Base-by-base conservation (phyloP, 208 protist genomes). In the Acanthamoeba triangularis region DNA sequence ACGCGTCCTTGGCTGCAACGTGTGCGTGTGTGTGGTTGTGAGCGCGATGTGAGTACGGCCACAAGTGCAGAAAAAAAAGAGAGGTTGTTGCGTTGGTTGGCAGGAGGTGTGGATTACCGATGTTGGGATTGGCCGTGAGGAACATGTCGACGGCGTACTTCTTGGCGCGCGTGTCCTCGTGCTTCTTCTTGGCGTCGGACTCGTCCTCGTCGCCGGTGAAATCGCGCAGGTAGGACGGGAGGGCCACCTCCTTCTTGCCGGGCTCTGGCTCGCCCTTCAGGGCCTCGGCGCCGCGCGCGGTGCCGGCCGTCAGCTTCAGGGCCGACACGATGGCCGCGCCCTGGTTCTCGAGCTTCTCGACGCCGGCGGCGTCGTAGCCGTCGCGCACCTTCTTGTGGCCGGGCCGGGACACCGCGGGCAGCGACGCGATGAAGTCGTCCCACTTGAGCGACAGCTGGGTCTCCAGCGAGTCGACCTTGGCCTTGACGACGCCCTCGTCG, bases 141-240 rank as follows among this genome's bases (percentile, higher is more conserved):
- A 87, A 63, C 41, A 87, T 63, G 78, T 87, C 78, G 52, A 87
- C 52, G n/a, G 78, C 78, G 78, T 87, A 87, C 52, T 87, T 87
- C 78, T 87, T 87, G 41, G 41, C 47, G 20, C 78, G 41, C 23
- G 78, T 63, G 41, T 87, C 78, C 47, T 61, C 78, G 47, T 63
- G 41, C 47, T 52, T 87, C 41, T 28, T 52, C 78, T 87, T 87
- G 37, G 16, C 28, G 41, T 87, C 78, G 47, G 16, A 16, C 18
- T 87, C 78, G 14, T 87, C 41, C 52, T 87, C 78, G 47, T 63
- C 41, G 41, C 78, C 78, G 41, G 78, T 87, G 78, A 87, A 87
- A 30, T 61, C 78, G 47, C 52, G 41, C 78, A 87, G 52, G 44
- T 87, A 87, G 78, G 47, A 63, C 20, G 78, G 78, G 11, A 87